Conservation (phyloP, 148 eudicot genomes). For the Suaeda aralocaspica region DNA sequence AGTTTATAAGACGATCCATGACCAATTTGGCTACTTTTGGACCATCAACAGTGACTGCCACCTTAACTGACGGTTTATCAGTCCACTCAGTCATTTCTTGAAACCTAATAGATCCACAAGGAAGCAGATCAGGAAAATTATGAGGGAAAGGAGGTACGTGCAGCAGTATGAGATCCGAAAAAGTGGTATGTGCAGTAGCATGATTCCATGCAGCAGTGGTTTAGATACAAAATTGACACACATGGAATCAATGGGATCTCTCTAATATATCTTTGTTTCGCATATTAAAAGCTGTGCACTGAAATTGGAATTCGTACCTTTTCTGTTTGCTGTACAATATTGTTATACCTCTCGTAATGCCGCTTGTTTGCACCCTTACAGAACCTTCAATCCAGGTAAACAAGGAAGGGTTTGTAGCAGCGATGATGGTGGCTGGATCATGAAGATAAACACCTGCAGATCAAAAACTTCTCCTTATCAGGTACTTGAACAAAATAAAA, state of each 20-base stretch:
- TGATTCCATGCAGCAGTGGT: too few relatives aligned
- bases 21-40: constrained; percentile 63
- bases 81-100: constrained; percentile 78
- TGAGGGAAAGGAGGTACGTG: not conserved
- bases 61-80: constrained; percentile 78
- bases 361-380: constrained; percentile 77
- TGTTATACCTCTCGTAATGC: constrained; percentile 86
- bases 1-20: constrained; percentile 73
- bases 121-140: not conserved
- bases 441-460: constrained; percentile 87
- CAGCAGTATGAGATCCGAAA: too few relatives aligned
- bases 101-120: constrained; percentile 40
- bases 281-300: not conserved
- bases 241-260: not conserved
- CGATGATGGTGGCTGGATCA: constrained; percentile 80
- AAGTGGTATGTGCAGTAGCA: too few relatives aligned
- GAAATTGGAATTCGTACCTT: constrained; percentile 35
- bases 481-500: constrained; percentile 9
- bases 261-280: not conserved
- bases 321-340: constrained; percentile 78
- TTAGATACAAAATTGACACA: not conserved
- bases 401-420: constrained; percentile 85
- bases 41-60: constrained; percentile 95
- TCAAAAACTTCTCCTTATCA: constrained; percentile 23
- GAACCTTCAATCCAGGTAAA: constrained; percentile 78